Evolutionary conservation across 2,329 filamentous ascomycete species (phyloP), one percentile per base, ranked within the genome.

Genomic region (Colletotrichum shisoi): DNA sequence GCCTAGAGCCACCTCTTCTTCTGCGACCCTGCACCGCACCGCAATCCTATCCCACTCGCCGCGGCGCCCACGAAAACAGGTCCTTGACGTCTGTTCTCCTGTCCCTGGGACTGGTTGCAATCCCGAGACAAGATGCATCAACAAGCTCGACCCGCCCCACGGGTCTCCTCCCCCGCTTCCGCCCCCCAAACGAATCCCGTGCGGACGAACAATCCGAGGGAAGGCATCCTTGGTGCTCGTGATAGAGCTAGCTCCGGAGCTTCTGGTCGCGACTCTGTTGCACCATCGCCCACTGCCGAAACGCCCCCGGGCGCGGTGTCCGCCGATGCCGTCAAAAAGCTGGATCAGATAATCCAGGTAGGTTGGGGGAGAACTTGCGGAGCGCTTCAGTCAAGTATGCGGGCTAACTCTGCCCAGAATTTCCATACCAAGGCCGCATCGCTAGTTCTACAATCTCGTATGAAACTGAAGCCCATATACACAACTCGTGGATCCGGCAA

Each of bases 311-410:
- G 81, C 49, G 78, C 73, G 31, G 81, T 83, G 31, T 85, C 85
- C 62, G 85, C 83, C 72, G 91, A 94, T 71, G 87, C 88, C 5
- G 80, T 90, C 76, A 87, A 85, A 79, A 95, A 95, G 81, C 84
- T 97, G 72, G 95, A 96, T 77, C 93, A 97, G 80, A 95, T 98
- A 74, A 89, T 97, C 73, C 92, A 95, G 86, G 93, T 96, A 73
- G 59, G 76, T 46, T 21, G 15, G 31, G 3, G 54, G 57, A 19
- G 27, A 24, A n/a, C 17, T 27, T 24, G 15, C 12, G 19, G 31
- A 24, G n/a, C 40, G 31, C 34, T 31, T 9, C 40, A 5, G 40
- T 40, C 34, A 19, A 24, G 48, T 1, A 19, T 15, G 2, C 12
- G 46, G 11, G 31, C 69, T 67, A 58, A 69, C 31, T 17, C 12